Evolutionary conservation across 257 asterid genomes (phyloP), one percentile per base, ranked within the genome.

Genomic region (Solanum chmielewskii): DNA sequence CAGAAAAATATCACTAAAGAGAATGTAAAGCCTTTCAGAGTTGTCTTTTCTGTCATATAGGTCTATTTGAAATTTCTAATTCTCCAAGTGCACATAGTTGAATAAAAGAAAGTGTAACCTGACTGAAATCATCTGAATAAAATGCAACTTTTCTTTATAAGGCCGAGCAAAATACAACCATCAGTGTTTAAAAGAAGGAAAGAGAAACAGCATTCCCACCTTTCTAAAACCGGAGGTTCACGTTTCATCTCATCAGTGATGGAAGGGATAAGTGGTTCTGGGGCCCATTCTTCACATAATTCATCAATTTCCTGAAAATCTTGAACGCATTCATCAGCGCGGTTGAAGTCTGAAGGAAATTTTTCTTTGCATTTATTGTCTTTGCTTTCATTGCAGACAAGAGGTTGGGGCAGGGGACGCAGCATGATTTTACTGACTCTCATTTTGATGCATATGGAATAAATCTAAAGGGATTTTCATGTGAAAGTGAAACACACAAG

Each of bases 281-380:
- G 99, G 88, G 90, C 92, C 99, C 99, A 96, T 87, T 96, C 98
- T 84, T 92, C 96, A 90, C 98, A 96, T 73, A 97, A 90, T 88
- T 97, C 99, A 88, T 95, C 99, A 83, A 97, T 94, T 93, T 97
- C 99, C 99, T 97, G 89, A 89, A 92, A 81, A 88, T 75, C 77
- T 70, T 90, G 87, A n/a, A 33, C 59, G 86, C 88, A 29, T 70
- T 7, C 16, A 85, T 83, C 88, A 90, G 82, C 39, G 41, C 59
- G 20, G 25, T 39, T 49, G 86, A 86, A 77, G 39, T 44, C 25
- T 44, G 83, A 25, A 77, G n/a, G 62, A 13, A 29, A 42, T 42
- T 45, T n/a, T 25, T 42, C 35, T 45, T 13, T 25, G 83, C n/a
- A 77, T 23, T 42, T 42, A n/a, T 77, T 41, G 3, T 42, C 15